phyloP scores from a whole-genome alignment of 1,139 yeast species.

The Geotrichum carabidarum region DNA sequence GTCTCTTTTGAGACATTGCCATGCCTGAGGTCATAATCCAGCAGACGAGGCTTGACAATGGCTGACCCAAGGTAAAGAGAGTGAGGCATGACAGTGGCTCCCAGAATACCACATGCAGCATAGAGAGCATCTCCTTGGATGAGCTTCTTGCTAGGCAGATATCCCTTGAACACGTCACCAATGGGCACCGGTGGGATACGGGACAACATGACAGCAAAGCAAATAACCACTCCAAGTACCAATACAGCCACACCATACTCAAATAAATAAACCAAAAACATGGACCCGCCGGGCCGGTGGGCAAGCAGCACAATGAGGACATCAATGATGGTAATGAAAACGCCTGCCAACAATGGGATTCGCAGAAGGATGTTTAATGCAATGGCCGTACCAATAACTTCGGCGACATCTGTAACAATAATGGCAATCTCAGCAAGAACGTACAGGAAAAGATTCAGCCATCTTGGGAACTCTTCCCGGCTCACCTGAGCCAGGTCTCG shows the following conservation, averaged over 20 bases:
- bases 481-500: slow-evolving; percentile 84
- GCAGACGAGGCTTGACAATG: slow-evolving; percentile 80
- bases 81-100: slow-evolving; percentile 98
- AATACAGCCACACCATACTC: slow-evolving; percentile 73
- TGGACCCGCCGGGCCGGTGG: slow-evolving; percentile 81
- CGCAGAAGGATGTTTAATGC: slow-evolving; percentile 76
- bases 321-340: slow-evolving; percentile 73
- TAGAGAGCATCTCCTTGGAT: slow-evolving; percentile 78
- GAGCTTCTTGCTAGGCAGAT: slow-evolving; percentile 68
- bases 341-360: slow-evolving; percentile 76
- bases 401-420: slow-evolving; percentile 89
- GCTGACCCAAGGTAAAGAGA: slow-evolving; percentile 89
- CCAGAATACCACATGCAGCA: slow-evolving; percentile 82
- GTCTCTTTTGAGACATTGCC: slow-evolving; percentile 45
- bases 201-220: slow-evolving; percentile 75
- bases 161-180: slow-evolving; percentile 61
- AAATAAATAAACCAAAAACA: slow-evolving; percentile 70
- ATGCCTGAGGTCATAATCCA: slow-evolving; percentile 68
- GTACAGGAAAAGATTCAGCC: slow-evolving; percentile 59
- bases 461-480: slow-evolving; percentile 61
- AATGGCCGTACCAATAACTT: slow-evolving; percentile 89
- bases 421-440: slow-evolving; percentile 80
- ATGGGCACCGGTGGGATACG: slow-evolving; percentile 49
- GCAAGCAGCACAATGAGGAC: slow-evolving; percentile 82
- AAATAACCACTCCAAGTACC: slow-evolving; percentile 76